Conservation (phyloP, 2,329 filamentous ascomycete species). For the Sporothrix euskadiensis region DNA sequence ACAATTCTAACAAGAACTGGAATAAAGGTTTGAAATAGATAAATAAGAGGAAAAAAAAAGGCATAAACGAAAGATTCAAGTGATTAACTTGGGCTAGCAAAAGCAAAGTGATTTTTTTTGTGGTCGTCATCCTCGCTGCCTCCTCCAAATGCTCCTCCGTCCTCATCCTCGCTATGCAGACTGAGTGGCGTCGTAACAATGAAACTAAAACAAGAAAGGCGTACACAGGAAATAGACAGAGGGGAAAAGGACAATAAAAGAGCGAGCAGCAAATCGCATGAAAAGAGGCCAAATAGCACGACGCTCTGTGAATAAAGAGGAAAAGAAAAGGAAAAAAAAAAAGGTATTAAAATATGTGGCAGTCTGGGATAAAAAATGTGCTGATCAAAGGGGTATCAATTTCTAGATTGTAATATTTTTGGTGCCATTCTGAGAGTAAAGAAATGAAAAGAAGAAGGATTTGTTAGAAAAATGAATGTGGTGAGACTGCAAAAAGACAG, state of each 20-base stretch:
- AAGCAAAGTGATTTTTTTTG: neutral
- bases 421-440: conserved; percentile 17
- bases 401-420: conserved; percentile 19
- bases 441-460: conserved; percentile 2
- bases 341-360: neutral
- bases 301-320: neutral
- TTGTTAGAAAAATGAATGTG: neutral
- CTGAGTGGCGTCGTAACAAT: conserved; percentile 20
- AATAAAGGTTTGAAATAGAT: neutral
- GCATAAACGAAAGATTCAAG: conserved; percentile 4
- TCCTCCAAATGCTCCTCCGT: conserved; percentile 11
- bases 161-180: conserved; percentile 28
- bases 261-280: neutral
- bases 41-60: conserved; percentile 5
- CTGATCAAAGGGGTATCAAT: conserved; percentile 27
- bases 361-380: conserved; percentile 15
- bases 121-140: neutral
- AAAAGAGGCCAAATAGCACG: neutral
- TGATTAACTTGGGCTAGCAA: conserved; percentile 5
- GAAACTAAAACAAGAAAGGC: neutral
- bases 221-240: neutral
- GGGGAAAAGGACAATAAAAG: neutral
- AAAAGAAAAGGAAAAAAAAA: neutral
- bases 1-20: neutral
- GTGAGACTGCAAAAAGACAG: neutral